A percentile compares a stretch with the other conserved stretches of the same genome.
phyloP scores from a whole-genome alignment of 2,329 filamentous ascomycete species.

The Ascochyta lentis region DNA sequence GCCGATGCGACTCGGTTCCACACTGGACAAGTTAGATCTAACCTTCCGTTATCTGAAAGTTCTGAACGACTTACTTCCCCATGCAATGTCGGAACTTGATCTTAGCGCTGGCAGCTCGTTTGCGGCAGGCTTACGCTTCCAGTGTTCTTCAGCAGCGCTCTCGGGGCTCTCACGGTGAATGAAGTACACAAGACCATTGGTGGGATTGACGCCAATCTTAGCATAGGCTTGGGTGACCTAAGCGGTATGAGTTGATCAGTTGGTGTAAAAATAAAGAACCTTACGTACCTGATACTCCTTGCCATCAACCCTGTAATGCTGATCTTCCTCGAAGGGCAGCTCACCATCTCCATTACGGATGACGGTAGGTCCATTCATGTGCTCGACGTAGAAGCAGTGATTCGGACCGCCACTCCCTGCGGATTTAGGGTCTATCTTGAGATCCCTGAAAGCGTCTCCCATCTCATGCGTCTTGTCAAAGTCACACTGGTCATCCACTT shows the following conservation, averaged over 20 bases:
- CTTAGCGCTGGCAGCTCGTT: slow-evolving; percentile 11
- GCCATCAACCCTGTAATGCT: slow-evolving; percentile 13
- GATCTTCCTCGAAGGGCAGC: slow-evolving; percentile 4
- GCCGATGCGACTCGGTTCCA: slow-evolving; percentile 11
- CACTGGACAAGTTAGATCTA: not conserved
- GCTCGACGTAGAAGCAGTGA: slow-evolving; percentile 17
- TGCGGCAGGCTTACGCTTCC: not conserved
- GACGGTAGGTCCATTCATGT: slow-evolving; percentile 9
- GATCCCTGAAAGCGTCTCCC: slow-evolving; percentile 7
- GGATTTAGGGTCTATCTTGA: slow-evolving; percentile 10
- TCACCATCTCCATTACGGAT: slow-evolving; percentile 2
- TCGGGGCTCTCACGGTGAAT: slow-evolving; percentile 13
- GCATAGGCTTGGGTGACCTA: slow-evolving; percentile 16
- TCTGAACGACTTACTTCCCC: slow-evolving; percentile 8
- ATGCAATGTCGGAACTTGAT: slow-evolving; percentile 21
- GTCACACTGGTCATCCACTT: slow-evolving; percentile 8
- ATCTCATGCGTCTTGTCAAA: slow-evolving; percentile 13
- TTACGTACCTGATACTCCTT: slow-evolving; percentile 11
- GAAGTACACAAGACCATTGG: slow-evolving; percentile 19
- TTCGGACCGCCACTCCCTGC: slow-evolving; percentile 13
- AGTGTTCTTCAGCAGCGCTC: not conserved
- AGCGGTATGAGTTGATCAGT: not conserved
- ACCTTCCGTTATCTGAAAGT: not conserved
- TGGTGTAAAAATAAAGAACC: rapidly evolving
- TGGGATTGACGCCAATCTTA: slow-evolving; percentile 16